Conservation (phyloP, 257 asterid species). For the Ilex aquifolium region DNA sequence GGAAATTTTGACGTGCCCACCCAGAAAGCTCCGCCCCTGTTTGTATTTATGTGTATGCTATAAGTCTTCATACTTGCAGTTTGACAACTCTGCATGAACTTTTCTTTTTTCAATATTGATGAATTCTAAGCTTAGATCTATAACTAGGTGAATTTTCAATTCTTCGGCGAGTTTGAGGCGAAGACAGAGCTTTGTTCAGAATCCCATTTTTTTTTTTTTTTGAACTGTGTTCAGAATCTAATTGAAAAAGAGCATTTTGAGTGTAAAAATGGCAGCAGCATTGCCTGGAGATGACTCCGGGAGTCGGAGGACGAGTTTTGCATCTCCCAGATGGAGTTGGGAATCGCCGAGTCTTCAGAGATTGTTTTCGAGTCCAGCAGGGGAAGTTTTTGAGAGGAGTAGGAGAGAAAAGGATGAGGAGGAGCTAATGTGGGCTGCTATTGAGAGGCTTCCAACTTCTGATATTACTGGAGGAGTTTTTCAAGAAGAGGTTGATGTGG, state of each 20-base stretch:
- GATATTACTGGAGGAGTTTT: slow-evolving; percentile 74
- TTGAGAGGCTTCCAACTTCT: slow-evolving; percentile 82
- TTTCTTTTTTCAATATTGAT: too few relatives aligned
- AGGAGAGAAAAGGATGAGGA: slow-evolving; percentile 68
- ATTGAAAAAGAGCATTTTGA: background rate
- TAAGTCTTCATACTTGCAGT: too few relatives aligned
- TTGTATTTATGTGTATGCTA: too few relatives aligned
- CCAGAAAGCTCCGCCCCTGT: too few relatives aligned
- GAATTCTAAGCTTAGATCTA: too few relatives aligned
- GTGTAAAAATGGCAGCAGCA: slow-evolving; percentile 26
- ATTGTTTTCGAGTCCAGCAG: slow-evolving; percentile 57
- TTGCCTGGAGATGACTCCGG: slow-evolving; percentile 45
- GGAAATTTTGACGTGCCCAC: too few relatives aligned
- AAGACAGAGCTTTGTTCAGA: too few relatives aligned
- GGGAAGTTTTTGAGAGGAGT: slow-evolving; percentile 59
- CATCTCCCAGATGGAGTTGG: slow-evolving; percentile 46
- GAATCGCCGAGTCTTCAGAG: slow-evolving; percentile 76
- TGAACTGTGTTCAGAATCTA: too few relatives aligned
- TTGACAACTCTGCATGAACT: too few relatives aligned
- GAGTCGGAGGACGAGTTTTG: slow-evolving; percentile 40
- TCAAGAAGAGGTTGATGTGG: slow-evolving; percentile 61
- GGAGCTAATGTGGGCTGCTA: slow-evolving; percentile 95
- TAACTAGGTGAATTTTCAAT: too few relatives aligned
- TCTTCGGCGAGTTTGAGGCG: too few relatives aligned
- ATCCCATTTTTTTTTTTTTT: too few relatives aligned